Evolutionary conservation across 139 green algal species (phyloP).

Genomic region (Bryopsis sp.): DNA sequence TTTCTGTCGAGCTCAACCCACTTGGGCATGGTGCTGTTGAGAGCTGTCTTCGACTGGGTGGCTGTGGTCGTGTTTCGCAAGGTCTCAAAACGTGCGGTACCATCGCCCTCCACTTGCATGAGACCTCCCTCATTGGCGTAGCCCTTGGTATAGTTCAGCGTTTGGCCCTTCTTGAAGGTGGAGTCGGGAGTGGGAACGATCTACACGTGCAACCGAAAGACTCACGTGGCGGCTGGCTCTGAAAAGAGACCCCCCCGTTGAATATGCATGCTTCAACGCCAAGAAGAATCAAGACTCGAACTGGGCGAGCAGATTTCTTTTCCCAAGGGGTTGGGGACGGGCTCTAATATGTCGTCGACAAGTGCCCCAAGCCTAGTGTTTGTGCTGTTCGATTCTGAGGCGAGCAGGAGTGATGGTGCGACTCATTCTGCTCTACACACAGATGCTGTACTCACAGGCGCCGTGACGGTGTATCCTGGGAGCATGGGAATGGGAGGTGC

Average conservation of each 20-base stretch:
- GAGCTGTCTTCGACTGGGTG: neutral
- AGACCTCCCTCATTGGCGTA: slow-evolving; percentile 46
- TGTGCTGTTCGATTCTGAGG: neutral
- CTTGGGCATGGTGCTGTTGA: slow-evolving; percentile 44
- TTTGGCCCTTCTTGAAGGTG: slow-evolving; percentile 48
- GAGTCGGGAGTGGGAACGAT: slow-evolving; percentile 32
- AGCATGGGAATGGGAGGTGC: slow-evolving; percentile 50
- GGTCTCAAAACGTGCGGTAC: slow-evolving; percentile 8
- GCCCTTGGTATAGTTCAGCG: slow-evolving; percentile 58
- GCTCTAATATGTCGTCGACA: neutral
- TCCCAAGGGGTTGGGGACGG: neutral
- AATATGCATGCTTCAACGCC: neutral
- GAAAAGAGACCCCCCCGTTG: neutral
- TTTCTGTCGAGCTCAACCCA: slow-evolving; percentile 75
- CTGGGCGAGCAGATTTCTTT: neutral
- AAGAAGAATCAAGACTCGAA: neutral
- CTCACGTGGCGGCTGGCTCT: neutral
- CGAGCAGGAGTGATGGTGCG: neutral
- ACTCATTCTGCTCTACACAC: neutral
- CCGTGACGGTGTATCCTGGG: slow-evolving; percentile 55
- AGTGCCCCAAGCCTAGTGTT: neutral
- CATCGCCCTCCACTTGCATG: slow-evolving; percentile 21
- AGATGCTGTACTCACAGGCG: slow-evolving; percentile 38
- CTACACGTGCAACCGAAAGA: slow-evolving; percentile 9
- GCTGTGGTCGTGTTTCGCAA: neutral